Evolutionary conservation across 2,329 filamentous ascomycete genomes (phyloP).

Genomic region (Cordyceps cateniannulata): DNA sequence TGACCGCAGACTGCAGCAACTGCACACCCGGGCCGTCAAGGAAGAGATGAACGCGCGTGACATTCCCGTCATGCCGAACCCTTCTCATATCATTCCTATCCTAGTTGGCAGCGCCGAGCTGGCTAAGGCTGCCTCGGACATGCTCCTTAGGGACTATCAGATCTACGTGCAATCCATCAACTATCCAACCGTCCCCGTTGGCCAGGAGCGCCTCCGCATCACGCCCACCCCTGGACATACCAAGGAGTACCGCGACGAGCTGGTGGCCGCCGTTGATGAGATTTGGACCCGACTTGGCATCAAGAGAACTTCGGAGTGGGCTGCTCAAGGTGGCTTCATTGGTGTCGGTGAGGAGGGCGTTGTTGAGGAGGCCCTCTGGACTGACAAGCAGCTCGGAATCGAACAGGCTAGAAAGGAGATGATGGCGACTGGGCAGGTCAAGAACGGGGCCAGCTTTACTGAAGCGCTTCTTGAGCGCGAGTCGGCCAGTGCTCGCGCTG

Average conservation of each 20-base stretch:
- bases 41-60: constrained; percentile 69
- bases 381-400: constrained; percentile 77
- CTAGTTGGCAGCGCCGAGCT: constrained; percentile 91
- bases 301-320: constrained; percentile 92
- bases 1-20: constrained; percentile 86
- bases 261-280: constrained; percentile 74
- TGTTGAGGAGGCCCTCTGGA: constrained; percentile 75
- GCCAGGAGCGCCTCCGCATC: constrained; percentile 93
- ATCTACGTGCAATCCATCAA: constrained; percentile 99
- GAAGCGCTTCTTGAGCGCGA: constrained; percentile 55
- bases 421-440: constrained; percentile 34
- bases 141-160: constrained; percentile 80
- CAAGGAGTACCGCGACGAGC: constrained; percentile 76
- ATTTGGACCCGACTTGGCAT: constrained; percentile 87
- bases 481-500: constrained; percentile 26
- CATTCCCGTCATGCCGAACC: constrained; percentile 96
- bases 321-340: constrained; percentile 83
- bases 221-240: constrained; percentile 92
- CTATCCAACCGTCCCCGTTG: constrained; percentile 94
- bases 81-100: constrained; percentile 90
- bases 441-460: constrained; percentile 36
- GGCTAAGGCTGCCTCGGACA: constrained; percentile 85
- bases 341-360: constrained; percentile 74
- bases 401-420: constrained; percentile 59
- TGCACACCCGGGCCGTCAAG: constrained; percentile 94